phyloP scores from a whole-genome alignment of 345 rosid genomes.

The Erodium maritimum region DNA sequence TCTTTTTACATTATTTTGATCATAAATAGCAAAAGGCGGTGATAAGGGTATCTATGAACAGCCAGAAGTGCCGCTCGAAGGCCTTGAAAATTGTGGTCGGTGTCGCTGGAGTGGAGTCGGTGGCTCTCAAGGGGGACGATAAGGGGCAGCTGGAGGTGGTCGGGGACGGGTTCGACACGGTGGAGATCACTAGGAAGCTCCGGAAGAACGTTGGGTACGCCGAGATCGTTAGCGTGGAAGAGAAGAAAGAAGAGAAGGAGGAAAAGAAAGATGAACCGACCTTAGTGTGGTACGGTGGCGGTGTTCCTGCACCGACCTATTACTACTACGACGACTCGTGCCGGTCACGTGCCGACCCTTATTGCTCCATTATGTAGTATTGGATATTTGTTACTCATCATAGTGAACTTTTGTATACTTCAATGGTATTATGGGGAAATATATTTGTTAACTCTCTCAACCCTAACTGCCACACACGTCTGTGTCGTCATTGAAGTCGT shows the following conservation, averaged over 20 bases:
- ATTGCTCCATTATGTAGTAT: too few relatives aligned
- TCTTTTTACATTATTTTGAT: too few relatives aligned
- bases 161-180: conserved; percentile 9
- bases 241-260: not conserved
- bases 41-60: conserved; percentile 16
- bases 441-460: too few relatives aligned
- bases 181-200: not conserved
- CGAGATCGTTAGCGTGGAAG: conserved; percentile 5
- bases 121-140: conserved; percentile 2
- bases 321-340: too few relatives aligned
- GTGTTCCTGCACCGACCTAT: too few relatives aligned
- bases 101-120: conserved; percentile 10
- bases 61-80: conserved; percentile 9
- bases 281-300: too few relatives aligned
- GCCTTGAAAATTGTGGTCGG: conserved; percentile 16
- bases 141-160: conserved; percentile 11
- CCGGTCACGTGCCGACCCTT: too few relatives aligned
- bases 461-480: too few relatives aligned
- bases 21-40: conserved; percentile 27
- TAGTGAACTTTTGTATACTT: too few relatives aligned
- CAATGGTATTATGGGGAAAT: too few relatives aligned
- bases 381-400: too few relatives aligned
- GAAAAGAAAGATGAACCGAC: not conserved
- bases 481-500: too few relatives aligned
- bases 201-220: conserved; percentile 5